Percentiles rank a stretch among this genome's conserved stretches.
Evolutionary conservation across 2,329 filamentous ascomycete genomes (phyloP).

Genomic region (Paraconiothyrium sp.): DNA sequence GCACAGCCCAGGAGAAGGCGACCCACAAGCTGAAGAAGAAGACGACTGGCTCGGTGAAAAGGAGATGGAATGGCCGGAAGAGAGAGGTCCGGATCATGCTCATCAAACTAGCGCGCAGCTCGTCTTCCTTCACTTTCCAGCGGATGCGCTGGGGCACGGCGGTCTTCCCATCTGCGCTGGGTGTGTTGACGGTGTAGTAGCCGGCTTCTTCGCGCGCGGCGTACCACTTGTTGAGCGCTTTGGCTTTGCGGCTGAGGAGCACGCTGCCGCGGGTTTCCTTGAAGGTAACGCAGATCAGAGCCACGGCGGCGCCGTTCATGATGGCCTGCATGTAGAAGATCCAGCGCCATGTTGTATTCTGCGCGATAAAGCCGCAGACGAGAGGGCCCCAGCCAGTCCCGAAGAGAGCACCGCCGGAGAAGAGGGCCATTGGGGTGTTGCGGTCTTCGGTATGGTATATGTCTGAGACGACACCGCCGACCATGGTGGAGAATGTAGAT

Average conservation of each 20-base stretch:
- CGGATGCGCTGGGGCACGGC: conserved; percentile 66
- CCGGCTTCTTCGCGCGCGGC: conserved; percentile 74
- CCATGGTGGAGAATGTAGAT: conserved; percentile 85
- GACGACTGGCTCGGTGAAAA: conserved; percentile 79
- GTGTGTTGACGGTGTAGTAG: conserved; percentile 64
- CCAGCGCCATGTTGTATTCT: conserved; percentile 80
- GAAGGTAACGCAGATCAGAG: conserved; percentile 74
- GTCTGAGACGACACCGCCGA: conserved; percentile 90
- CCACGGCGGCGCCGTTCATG: conserved; percentile 69
- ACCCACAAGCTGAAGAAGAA: conserved; percentile 92
- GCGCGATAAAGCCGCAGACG: conserved; percentile 73
- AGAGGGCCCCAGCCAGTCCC: conserved; percentile 84
- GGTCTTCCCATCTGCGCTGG: conserved; percentile 35
- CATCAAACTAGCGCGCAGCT: conserved; percentile 73
- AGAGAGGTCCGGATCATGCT: conserved; percentile 79
- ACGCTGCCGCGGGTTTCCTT: conserved; percentile 85
- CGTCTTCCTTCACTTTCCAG: conserved; percentile 83
- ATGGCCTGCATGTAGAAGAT: conserved; percentile 89
- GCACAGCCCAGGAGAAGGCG: conserved; percentile 86
- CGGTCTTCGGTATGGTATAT: conserved; percentile 80
- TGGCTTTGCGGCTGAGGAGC: conserved; percentile 78
- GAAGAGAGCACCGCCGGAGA: conserved; percentile 79
- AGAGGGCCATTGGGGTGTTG: conserved; percentile 90
- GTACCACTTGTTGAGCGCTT: conserved; percentile 80
- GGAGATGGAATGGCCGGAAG: conserved; percentile 79